Conservation (phyloP, 305 asterid species). For the Striga hermonthica region DNA sequence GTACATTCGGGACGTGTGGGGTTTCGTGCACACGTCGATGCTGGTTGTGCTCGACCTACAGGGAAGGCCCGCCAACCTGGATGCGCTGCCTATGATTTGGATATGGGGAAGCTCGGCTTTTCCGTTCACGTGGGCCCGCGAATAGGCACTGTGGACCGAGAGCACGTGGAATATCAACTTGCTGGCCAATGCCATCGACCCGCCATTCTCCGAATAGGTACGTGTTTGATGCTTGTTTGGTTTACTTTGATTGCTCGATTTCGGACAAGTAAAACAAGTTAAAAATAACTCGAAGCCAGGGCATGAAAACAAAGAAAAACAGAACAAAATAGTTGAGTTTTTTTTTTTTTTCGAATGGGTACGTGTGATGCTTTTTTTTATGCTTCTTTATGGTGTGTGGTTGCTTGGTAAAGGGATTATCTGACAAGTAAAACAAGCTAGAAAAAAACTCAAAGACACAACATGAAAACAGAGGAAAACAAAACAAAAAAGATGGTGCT, state of each 20-base stretch:
- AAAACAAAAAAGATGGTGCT: no score
- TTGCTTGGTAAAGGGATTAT: no score
- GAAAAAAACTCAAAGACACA: no score
- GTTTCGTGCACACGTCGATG: slow-evolving; percentile 63
- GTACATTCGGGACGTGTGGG: slow-evolving; percentile 62
- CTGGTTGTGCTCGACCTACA: slow-evolving; percentile 79
- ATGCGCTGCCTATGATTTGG: slow-evolving; percentile 90
- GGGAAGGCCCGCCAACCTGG: slow-evolving; percentile 56
- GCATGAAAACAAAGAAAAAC: neutral
- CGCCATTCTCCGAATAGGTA: slow-evolving; percentile 57
- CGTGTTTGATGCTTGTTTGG: neutral
- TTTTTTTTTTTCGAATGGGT: no score
- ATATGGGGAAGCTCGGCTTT: slow-evolving; percentile 82
- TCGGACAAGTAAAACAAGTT: no score
- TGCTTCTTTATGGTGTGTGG: no score
- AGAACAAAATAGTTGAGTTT: no score
- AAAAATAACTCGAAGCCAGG: no score
- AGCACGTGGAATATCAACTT: slow-evolving; percentile 58
- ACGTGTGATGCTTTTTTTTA: no score
- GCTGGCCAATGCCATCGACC: slow-evolving; percentile 61
- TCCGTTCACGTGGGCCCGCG: slow-evolving; percentile 65
- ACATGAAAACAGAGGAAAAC: no score
- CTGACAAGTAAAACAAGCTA: no score
- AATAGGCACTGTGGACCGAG: slow-evolving; percentile 58
- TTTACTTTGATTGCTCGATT: no score